Evolutionary conservation across 2,329 filamentous ascomycete genomes (phyloP), one percentile per base, ranked within the genome.

Genomic region (Aspergillus neotritici): DNA sequence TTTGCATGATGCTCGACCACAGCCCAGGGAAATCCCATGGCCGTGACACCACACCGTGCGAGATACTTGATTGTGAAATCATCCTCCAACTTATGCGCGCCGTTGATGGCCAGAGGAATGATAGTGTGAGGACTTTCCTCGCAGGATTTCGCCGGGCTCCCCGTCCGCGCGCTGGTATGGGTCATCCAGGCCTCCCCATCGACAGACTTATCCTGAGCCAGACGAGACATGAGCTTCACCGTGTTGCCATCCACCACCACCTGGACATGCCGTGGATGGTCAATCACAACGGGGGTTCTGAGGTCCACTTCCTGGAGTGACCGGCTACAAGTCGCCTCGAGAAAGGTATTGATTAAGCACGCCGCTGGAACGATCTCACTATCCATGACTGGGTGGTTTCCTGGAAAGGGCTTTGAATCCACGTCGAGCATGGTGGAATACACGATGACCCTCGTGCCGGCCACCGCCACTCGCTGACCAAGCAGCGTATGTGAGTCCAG

Each of bases 321-420:
- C 1, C 46, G 46, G 6, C 50, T 58, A 4, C 57, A 50, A 2
- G 64, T 66, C 1, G 62, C 67, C 15, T 62, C 51, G 11, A 61
- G 40, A 39, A 71, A 69, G 1, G 65, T 72, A 47, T 72, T 71
- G 34, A 71, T 53, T 16, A 68, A 56, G 2, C 64, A 63, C 3
- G 67, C 69, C 3, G 68, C 70, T 2, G 70, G 70, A 5, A 72
- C 57, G 31, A 72, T 72, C 45, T 72, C 68, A 2, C 67, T 67
- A 4, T 66, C 68, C 34, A 65, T 58, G 1, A 73, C 53, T 6
- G 62, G 67, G 49, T 72, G 68, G 13, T 43, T 60, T 2, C 66
- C 56, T 3, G 69, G 69, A 50, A 71, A 72, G 0, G 69, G 69
- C 41, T 69, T 71, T 0, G 48, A 61, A 11, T 59, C 56, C 4